Evolutionary conservation across 83 land plant genomes (phyloP), one percentile per base, ranked within the genome.

Genomic region (Picea abies): DNA sequence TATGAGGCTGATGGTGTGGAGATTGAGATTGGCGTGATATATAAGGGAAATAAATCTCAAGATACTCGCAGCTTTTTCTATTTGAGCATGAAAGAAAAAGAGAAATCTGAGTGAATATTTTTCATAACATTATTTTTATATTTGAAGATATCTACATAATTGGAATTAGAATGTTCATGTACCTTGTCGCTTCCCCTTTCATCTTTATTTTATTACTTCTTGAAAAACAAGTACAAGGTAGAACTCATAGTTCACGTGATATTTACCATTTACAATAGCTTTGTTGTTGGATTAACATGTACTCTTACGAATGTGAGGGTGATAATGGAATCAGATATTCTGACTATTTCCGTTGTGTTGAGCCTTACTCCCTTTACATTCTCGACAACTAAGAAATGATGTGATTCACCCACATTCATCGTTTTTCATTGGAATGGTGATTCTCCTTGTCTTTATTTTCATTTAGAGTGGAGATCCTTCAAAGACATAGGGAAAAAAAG

Each of bases 251-350:
- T 97, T 26, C 90, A 95, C 47, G 91, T 88, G 17, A 58, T 95
- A 12, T 97, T 95, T 83, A 97, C 97, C 35, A 84, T 89, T 14
- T 79, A 87, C 14, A 82, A 93, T 2, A 91, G 96, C 79, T 89
- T 95, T 62, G 77, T 86, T 0, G 84, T 95, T 61, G 99, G 99
- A 23, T 83, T 97, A 63, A 86, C 96, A 12, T 93, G 98, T 66
- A 90, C 97, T 1, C 90, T 90, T 58, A 89, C 92, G 20, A 80
- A 83, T 6, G 98, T 94, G 69, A 91, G 83, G 78, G 88, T 96
- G 15, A 94, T 96, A 67, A 66, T 96, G 84, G 99, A 94, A 83
- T 86, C 99, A 9, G 89, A 79, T 4, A 82, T 91, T 11, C 83
- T 96, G 60, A 96, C 97, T 4, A 86, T 96, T 9, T 88, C 78